Conservation (phyloP, 495 filamentous ascomycete genomes). For the Thermochaetoides thermophila region DNA sequence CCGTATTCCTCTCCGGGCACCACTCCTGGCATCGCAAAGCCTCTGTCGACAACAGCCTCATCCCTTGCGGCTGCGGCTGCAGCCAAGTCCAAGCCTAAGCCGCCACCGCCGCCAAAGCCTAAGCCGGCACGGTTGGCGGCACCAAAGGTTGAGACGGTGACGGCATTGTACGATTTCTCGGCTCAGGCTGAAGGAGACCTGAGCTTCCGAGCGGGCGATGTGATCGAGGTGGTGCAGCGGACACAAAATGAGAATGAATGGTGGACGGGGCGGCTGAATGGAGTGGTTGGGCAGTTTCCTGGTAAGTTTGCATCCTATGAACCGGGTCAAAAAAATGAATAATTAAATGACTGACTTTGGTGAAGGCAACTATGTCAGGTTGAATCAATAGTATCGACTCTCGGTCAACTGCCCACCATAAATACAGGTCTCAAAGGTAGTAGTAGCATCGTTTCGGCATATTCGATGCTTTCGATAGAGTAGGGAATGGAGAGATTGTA, state of each 20-base stretch:
- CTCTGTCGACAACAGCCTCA: constrained; percentile 4
- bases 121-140: constrained; percentile 67
- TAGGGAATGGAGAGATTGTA: too few relatives aligned
- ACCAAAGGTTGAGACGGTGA: constrained; percentile 55
- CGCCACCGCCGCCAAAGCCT: constrained; percentile 68
- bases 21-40: background rate
- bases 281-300: constrained; percentile 81
- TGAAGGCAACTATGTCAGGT: constrained; percentile 29
- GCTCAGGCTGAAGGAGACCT: constrained; percentile 91
- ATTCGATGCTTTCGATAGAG: too few relatives aligned
- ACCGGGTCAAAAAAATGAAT: background rate
- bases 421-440: too few relatives aligned
- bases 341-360: background rate
- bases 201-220: constrained; percentile 77
- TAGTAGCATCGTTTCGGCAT: too few relatives aligned
- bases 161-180: constrained; percentile 86
- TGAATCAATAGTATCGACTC: constrained; percentile 13
- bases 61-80: constrained; percentile 49
- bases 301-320: constrained; percentile 41
- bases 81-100: constrained; percentile 66
- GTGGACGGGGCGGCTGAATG: constrained; percentile 75
- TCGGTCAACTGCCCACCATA: too few relatives aligned
- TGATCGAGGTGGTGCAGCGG: constrained; percentile 72
- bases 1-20: constrained; percentile 36
- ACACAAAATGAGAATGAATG: constrained; percentile 89